Base-by-base conservation (phyloP, 2,329 filamentous ascomycete species). In the Aspergillus brasiliensis region DNA sequence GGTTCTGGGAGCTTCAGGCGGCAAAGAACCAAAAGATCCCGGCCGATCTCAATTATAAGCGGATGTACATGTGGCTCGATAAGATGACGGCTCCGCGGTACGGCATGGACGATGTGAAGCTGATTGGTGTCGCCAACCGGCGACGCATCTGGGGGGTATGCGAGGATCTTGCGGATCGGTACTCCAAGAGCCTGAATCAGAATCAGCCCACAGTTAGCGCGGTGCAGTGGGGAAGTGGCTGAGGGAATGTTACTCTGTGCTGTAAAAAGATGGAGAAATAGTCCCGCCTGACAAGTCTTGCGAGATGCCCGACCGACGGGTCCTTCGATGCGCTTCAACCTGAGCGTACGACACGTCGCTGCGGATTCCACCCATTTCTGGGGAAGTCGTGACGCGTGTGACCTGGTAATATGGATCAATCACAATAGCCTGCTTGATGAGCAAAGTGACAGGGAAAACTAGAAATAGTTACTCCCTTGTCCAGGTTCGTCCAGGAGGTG, bases 101-200 rank as follows among this genome's bases (percentile, higher is more conserved):
- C 34, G 65, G 64, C 3, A 65, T 67, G 62, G 59, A 65, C 1
- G 60, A 67, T 21, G n/a, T 59, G 23, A 48, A 38, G 1, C 21
- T 64, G 7, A 67, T 64, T 49, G 64, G 61, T 10, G 55, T 65
- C 8, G 64, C 65, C 3, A 67, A 67, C 15, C 65, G 65, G 8
- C 28, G 65, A 19, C 61, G 65, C 3, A 65, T 67, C 27, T 67
- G 65, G 65, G 53, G 51, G 1, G 62, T 59, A 2, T 67, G 65
- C 27, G 62, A 66, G 53, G 59, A 64, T 44, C 37, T 67, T n/a
- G 62, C 57, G 11, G 46, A 47, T 25, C 54, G 51, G n/a, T 64
- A 64, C 46, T 25, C 17, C 37, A 55, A 53, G 19, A 34, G 51
- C 6, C 21, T 55, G 31, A 17, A 27, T 11, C 52, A 55, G 31